These are phyloP conservation scores for Vickermania ingenoplastis DNA, from an alignment of 208 protist species.

Conservation along the genomic window DNA sequence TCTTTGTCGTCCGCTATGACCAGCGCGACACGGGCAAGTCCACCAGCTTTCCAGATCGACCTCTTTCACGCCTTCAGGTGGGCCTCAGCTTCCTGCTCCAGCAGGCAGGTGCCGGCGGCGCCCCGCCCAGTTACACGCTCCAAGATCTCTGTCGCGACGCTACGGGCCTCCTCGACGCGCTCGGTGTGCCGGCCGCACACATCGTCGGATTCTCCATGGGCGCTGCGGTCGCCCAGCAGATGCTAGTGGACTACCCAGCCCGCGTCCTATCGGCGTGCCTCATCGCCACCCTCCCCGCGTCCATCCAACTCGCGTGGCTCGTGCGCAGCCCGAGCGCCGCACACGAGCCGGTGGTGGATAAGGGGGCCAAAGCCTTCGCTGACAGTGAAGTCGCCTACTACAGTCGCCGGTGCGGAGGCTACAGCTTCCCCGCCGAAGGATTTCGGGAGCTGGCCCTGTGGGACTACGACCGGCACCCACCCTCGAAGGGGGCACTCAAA, in stretches of 20 bases:
- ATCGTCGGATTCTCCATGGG: slow-evolving; percentile 31
- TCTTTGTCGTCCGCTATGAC: slow-evolving; percentile 36
- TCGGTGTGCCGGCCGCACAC: slow-evolving; percentile 22
- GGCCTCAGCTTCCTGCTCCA: not conserved
- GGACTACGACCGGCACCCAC: slow-evolving; percentile 13
- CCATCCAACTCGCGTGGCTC: not conserved
- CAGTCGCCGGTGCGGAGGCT: slow-evolving; percentile 16
- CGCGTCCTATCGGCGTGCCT: slow-evolving; percentile 14
- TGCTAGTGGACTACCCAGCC: slow-evolving; percentile 18
- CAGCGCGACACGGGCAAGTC: slow-evolving; percentile 26
- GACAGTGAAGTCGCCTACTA: slow-evolving; percentile 13
- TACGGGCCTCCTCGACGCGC: slow-evolving; percentile 15
- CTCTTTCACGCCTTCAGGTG: not conserved
- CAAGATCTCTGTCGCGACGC: slow-evolving; percentile 30
- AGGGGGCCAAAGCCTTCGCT: not conserved
- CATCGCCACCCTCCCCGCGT: slow-evolving; percentile 6
- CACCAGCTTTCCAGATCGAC: slow-evolving; percentile 7
- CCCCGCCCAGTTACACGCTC: slow-evolving; percentile 17
- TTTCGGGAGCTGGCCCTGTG: slow-evolving; percentile 24
- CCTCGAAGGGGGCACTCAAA: slow-evolving; percentile 11
- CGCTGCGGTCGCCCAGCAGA: slow-evolving; percentile 31
- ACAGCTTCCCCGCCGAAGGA: slow-evolving; percentile 21
- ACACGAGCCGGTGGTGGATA: too few species aligned
- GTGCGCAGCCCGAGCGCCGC: not conserved
- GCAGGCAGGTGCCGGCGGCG: not conserved